Base-by-base conservation (phyloP, 345 rosid species). In the Eucalyptus virginea region DNA sequence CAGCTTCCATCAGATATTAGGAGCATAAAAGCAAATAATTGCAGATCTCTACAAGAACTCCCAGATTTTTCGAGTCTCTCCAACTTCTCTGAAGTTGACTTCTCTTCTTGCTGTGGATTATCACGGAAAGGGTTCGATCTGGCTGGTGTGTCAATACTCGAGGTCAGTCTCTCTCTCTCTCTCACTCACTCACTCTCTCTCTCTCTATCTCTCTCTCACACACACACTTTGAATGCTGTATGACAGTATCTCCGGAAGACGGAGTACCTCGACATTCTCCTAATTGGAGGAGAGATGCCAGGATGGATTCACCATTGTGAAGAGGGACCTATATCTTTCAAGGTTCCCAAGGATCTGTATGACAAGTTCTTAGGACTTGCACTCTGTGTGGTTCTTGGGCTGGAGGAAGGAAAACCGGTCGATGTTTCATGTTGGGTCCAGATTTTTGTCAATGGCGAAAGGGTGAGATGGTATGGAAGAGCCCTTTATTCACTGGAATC, bases 191-290 rank as follows among this genome's bases (percentile, higher is more conserved):
- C 26, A 1, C 56, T 54, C 21, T 16, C 54, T 51, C 45, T 8
- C 45, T 6, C 45, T 0, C 49, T 3, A 13, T 56, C 24, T 21
- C 62, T 47, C 49, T 47, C 49, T 4, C 49, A 3, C 49, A 0
- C 49, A 0, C 49, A 0, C 49, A 11, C 49, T 4, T 24, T 24
- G 30, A 56, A 56, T 56, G 62, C 30, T 56, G 30, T 56, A 5
- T 23, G 62, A 56, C 28, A 56, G 62, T 56, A 56, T 24, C 28
- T 56, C 62, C 62, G 30, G 12, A 24, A 56, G 62, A 24, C 2
- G 28, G 0, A 3, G 11, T 1, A 4, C 2, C 5, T 8, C 12
- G 0, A 23, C 1, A 56, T 56, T 2, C 6, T 56, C 62, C 13
- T 56, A 56, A 24, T 9, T 26, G 67, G 65, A 58, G 65, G 30